These are phyloP conservation scores for Ilex asprella DNA, from an alignment of 257 asterid species.

Conservation along the genomic window DNA sequence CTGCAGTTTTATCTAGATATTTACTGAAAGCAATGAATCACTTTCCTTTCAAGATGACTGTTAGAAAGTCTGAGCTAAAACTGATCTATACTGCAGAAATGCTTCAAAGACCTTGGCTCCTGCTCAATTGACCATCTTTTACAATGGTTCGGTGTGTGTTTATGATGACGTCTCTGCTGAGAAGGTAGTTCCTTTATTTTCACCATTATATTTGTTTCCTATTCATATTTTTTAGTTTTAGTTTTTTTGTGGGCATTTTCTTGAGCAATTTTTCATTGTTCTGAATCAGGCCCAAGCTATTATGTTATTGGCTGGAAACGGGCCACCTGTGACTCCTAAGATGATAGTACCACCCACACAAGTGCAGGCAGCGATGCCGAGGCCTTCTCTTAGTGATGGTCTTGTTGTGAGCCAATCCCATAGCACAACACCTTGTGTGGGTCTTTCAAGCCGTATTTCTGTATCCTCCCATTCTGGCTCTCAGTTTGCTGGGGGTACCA, in stretches of 20 bases:
- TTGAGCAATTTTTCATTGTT: background rate
- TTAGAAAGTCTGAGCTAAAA: background rate
- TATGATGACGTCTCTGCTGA: constrained; percentile 70
- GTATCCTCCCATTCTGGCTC: constrained; percentile 31
- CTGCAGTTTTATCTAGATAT: background rate
- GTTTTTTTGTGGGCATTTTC: background rate
- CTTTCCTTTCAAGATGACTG: background rate
- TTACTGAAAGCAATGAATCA: too few relatives aligned
- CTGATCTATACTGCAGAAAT: constrained; percentile 29
- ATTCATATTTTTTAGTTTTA: background rate
- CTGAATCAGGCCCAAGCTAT: background rate
- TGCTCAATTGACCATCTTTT: constrained; percentile 85
- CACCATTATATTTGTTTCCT: background rate
- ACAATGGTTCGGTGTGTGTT: constrained; percentile 13
- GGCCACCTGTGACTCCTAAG: constrained; percentile 32
- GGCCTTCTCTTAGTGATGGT: constrained; percentile 36
- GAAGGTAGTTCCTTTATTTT: constrained; percentile 36
- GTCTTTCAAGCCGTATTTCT: constrained; percentile 31
- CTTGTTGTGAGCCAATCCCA: constrained; percentile 31
- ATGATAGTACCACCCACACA: constrained; percentile 33
- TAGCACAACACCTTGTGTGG: constrained; percentile 15
- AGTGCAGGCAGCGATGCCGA: constrained; percentile 30
- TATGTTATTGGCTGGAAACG: constrained; percentile 63
- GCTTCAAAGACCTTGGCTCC: constrained; percentile 34
- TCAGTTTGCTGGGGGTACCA: too few relatives aligned